Percentiles rank a stretch among this genome's conserved stretches.
Evolutionary conservation across 2,329 filamentous ascomycete species (phyloP).

Genomic region (Colletotrichum lindemuthianum): DNA sequence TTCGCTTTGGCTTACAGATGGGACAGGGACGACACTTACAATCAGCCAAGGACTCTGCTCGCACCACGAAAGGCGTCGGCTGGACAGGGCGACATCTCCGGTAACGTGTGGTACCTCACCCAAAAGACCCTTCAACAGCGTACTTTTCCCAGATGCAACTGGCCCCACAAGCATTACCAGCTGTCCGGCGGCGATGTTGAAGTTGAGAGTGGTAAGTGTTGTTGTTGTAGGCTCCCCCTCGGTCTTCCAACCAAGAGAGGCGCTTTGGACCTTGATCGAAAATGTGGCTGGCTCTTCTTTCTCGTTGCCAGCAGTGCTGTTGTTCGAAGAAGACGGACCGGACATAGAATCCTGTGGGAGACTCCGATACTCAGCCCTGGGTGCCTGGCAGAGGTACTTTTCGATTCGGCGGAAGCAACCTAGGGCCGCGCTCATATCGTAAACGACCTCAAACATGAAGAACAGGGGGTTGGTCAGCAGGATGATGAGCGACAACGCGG

Average conservation of each 20-base stretch:
- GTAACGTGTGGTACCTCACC: slow-evolving; percentile 42
- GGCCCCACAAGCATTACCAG: slow-evolving; percentile 55
- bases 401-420: slow-evolving; percentile 43
- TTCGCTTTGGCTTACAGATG: no score
- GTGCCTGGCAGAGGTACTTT: slow-evolving; percentile 39
- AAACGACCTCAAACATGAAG: slow-evolving; percentile 46
- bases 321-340: slow-evolving; percentile 1
- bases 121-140: slow-evolving; percentile 52
- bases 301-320: not conserved
- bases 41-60: slow-evolving; percentile 49
- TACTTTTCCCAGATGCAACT: slow-evolving; percentile 56
- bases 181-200: slow-evolving; percentile 43
- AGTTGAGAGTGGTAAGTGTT: slow-evolving; percentile 45
- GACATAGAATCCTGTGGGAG: not conserved
- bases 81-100: slow-evolving; percentile 37
- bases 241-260: slow-evolving; percentile 48
- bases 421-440: slow-evolving; percentile 37
- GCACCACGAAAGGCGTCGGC: slow-evolving; percentile 42
- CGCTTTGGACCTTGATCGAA: slow-evolving; percentile 38
- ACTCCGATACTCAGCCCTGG: slow-evolving; percentile 41
- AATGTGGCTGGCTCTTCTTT: not conserved
- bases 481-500: slow-evolving; percentile 38
- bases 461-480: slow-evolving; percentile 45
- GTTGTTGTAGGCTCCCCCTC: slow-evolving; percentile 36
- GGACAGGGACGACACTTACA: slow-evolving; percentile 31